phyloP scores from a whole-genome alignment of 2,329 filamentous ascomycete genomes.

The Teratosphaeria gauchensis region DNA sequence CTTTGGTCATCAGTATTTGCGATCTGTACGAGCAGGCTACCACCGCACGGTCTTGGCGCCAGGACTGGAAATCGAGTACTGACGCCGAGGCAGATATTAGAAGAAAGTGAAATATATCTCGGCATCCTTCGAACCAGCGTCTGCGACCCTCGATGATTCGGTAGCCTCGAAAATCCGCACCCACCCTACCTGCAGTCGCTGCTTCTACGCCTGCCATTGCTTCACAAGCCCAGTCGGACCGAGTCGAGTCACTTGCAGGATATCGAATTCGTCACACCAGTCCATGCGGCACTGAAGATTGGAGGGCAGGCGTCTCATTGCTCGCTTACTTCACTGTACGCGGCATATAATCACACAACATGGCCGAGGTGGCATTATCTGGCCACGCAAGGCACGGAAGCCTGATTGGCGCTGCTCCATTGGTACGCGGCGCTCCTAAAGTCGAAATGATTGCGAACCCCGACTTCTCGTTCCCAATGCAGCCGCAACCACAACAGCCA shows the following conservation, averaged over 20 bases:
- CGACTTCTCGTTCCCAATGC: conserved; percentile 40
- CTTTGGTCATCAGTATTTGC: not conserved
- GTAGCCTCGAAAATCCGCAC: not conserved
- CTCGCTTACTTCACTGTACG: conserved; percentile 1
- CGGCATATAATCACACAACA: conserved; percentile 5
- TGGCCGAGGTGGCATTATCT: conserved; percentile 19
- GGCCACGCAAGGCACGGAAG: conserved; percentile 25
- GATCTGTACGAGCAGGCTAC: not conserved
- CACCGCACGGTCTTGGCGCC: not conserved
- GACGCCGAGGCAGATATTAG: not conserved
- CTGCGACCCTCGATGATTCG: not conserved
- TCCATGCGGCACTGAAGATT: not conserved
- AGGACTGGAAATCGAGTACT: not conserved
- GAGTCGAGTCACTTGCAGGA: not conserved
- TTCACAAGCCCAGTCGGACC: not conserved
- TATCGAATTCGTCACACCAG: not conserved
- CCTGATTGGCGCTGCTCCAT: conserved; percentile 24
- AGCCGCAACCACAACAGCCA: conserved; percentile 19
- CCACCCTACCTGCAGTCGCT: not conserved
- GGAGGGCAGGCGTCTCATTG: not conserved
- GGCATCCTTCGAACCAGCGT: not conserved
- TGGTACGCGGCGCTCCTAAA: conserved; percentile 11
- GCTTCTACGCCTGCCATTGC: not conserved
- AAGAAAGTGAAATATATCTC: not conserved
- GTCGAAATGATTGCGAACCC: conserved; percentile 39